A percentile compares a stretch with the other conserved stretches of the same genome.
These are phyloP conservation scores for Penicillium salamii DNA, from an alignment of 495 filamentous ascomycete genomes.

Conservation along the genomic window DNA sequence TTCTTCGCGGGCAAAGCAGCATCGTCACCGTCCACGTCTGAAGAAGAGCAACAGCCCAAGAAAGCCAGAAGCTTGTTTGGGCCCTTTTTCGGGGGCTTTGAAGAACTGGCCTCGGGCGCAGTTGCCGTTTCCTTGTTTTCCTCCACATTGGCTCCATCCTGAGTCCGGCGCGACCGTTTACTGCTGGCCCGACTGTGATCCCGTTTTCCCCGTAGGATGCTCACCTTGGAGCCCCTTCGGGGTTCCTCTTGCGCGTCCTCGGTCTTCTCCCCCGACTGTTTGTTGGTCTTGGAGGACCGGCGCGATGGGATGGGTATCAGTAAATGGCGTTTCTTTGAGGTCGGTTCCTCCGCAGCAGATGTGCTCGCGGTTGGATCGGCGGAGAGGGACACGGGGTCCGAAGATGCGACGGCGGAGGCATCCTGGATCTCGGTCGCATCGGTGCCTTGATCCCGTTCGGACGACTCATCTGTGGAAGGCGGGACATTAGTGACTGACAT, in stretches of 20 bases:
- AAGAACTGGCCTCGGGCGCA: slow-evolving; percentile 26
- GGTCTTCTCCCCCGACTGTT: slow-evolving; percentile 57
- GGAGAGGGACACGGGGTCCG: slow-evolving; percentile 20
- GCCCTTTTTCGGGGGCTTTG: slow-evolving; percentile 56
- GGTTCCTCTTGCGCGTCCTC: slow-evolving; percentile 63
- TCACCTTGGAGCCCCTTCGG: slow-evolving; percentile 65
- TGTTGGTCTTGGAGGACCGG: slow-evolving; percentile 62
- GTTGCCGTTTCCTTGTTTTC: slow-evolving; percentile 29
- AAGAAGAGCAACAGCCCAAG: slow-evolving; percentile 75
- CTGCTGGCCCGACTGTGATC: slow-evolving; percentile 69
- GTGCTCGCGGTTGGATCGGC: slow-evolving; percentile 13
- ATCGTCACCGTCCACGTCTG: slow-evolving; percentile 60
- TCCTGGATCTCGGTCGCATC: slow-evolving; percentile 26
- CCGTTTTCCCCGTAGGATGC: slow-evolving; percentile 63
- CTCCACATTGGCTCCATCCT: slow-evolving; percentile 40
- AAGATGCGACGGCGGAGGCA: slow-evolving; percentile 23
- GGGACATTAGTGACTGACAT: slow-evolving; percentile 13
- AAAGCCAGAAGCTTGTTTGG: slow-evolving; percentile 61
- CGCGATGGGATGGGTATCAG: slow-evolving; percentile 62
- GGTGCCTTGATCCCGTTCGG: slow-evolving; percentile 23
- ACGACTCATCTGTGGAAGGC: slow-evolving; percentile 27
- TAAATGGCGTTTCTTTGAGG: slow-evolving; percentile 55
- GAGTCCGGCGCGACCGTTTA: slow-evolving; percentile 49
- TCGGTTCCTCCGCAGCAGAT: slow-evolving; percentile 10
- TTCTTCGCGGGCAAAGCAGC: slow-evolving; percentile 63